phyloP scores from a whole-genome alignment of 805 yeast genomes.

The Ogataea nakhonphanomensis region DNA sequence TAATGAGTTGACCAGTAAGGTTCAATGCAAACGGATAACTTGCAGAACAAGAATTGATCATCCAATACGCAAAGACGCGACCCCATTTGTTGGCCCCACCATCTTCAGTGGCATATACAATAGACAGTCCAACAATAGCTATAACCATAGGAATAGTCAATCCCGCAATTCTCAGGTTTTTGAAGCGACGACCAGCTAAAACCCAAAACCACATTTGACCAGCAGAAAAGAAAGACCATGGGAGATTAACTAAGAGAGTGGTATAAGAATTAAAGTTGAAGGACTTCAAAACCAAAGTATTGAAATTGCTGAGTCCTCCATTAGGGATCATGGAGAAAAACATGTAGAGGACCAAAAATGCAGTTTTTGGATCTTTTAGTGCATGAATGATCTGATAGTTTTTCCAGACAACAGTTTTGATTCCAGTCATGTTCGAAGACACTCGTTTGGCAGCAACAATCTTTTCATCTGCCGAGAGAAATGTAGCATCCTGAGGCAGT shows the following conservation, averaged over 20 bases:
- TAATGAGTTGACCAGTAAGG: slow-evolving; percentile 34
- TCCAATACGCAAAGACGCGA: slow-evolving; percentile 31
- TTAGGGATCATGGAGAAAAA: slow-evolving; percentile 29
- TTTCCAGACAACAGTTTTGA: slow-evolving; percentile 26
- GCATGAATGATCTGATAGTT: slow-evolving; percentile 22
- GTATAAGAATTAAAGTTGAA: slow-evolving; percentile 16
- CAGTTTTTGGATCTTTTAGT: slow-evolving; percentile 23
- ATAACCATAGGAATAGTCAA: slow-evolving; percentile 21
- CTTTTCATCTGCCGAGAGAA: slow-evolving; percentile 41
- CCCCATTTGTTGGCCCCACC: slow-evolving; percentile 27
- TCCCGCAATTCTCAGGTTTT: slow-evolving; percentile 23
- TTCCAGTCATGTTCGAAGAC: slow-evolving; percentile 7
- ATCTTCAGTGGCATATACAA: slow-evolving; percentile 26
- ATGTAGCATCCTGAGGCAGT: slow-evolving; percentile 45
- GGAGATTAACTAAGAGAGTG: slow-evolving; percentile 17
- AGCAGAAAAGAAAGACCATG: slow-evolving; percentile 23
- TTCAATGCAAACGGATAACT: slow-evolving; percentile 26
- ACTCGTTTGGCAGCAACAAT: slow-evolving; percentile 6
- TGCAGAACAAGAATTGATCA: slow-evolving; percentile 29
- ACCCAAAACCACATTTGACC: slow-evolving; percentile 24
- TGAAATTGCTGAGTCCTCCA: slow-evolving; percentile 30
- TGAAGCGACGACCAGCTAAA: slow-evolving; percentile 11
- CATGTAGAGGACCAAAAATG: slow-evolving; percentile 19
- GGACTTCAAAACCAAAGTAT: slow-evolving; percentile 24
- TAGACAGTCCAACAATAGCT: slow-evolving; percentile 24